These are phyloP conservation scores for Candida michaelii DNA, from an alignment of 805 yeast genomes.

Conservation along the genomic window DNA sequence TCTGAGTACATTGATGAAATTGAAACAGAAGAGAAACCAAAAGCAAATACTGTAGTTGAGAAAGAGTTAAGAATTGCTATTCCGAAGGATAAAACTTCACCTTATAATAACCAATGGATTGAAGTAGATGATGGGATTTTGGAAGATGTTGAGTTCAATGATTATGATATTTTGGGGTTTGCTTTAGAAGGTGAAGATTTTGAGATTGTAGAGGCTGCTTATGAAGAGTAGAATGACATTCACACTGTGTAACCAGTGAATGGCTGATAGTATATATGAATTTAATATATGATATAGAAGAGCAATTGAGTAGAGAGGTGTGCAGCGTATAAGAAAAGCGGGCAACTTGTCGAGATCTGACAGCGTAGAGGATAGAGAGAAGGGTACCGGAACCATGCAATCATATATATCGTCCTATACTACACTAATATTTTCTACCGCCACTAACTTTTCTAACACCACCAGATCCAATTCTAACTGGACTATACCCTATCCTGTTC, in stretches of 20 bases:
- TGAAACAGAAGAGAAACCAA: constrained; percentile 10
- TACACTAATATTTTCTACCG: constrained; percentile 15
- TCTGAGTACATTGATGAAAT: constrained; percentile 33
- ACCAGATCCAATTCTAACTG: constrained; percentile 21
- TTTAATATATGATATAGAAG: no score
- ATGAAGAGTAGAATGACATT: no score
- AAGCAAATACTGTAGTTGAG: constrained; percentile 10
- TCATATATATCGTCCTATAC: constrained; percentile 2
- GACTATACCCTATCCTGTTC: constrained; percentile 15
- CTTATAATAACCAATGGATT: constrained; percentile 38
- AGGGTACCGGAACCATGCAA: background rate
- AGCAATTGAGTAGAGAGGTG: no score
- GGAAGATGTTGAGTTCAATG: constrained; percentile 31
- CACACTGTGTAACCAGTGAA: no score
- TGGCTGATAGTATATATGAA: no score
- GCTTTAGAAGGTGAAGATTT: constrained; percentile 38
- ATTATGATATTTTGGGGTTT: constrained; percentile 45
- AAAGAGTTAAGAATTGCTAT: constrained; percentile 38
- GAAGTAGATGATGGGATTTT: constrained; percentile 30
- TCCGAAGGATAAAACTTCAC: constrained; percentile 38
- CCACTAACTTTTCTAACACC: constrained; percentile 28
- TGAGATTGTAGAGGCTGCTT: constrained; percentile 32
- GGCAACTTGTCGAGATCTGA: no score
- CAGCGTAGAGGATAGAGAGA: no score
- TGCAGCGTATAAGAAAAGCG: no score